phyloP scores from a whole-genome alignment of 2,329 filamentous ascomycete species.

The Colletotrichum higginsianum region DNA sequence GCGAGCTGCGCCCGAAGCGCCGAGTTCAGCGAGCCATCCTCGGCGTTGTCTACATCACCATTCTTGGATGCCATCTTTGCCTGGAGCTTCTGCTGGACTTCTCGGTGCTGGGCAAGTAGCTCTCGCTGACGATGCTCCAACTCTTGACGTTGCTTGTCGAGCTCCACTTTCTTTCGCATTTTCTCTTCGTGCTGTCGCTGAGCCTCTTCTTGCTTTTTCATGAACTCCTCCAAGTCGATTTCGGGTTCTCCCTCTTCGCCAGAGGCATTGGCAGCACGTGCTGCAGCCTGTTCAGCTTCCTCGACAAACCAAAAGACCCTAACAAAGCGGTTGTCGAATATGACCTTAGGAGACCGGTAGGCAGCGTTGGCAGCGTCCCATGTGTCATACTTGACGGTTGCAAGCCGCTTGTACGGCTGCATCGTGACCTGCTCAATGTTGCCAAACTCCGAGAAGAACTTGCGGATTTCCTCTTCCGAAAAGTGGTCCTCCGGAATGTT shows the following conservation, averaged over 20 bases:
- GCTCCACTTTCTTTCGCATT: conserved; percentile 72
- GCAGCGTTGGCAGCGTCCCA: conserved; percentile 79
- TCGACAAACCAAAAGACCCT: conserved; percentile 85
- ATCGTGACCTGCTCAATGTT: conserved; percentile 74
- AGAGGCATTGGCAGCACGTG: conserved; percentile 45
- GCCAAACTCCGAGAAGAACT: conserved; percentile 82
- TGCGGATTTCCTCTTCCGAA: conserved; percentile 73
- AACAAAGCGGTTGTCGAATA: conserved; percentile 89
- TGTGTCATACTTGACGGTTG: conserved; percentile 77
- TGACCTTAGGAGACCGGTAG: conserved; percentile 82
- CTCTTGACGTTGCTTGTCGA: conserved; percentile 74
- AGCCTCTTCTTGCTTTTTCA: conserved; percentile 78
- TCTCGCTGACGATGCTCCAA: conserved; percentile 76
- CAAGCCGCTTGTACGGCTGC: conserved; percentile 76
- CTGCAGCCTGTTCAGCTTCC: conserved; percentile 54
- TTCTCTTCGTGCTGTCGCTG: conserved; percentile 79
- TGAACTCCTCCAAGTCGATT: conserved; percentile 79
- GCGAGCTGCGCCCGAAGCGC: conserved; percentile 80
- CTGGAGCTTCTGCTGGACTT: conserved; percentile 74
- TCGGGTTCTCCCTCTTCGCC: conserved; percentile 55
- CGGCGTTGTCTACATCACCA: conserved; percentile 46
- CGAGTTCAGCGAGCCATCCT: conserved; percentile 60
- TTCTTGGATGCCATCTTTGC: conserved; percentile 71
- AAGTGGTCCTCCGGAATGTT: conserved; percentile 82
- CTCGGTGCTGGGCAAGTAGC: conserved; percentile 73